Evolutionary conservation across 2,329 filamentous ascomycete genomes (phyloP).

Genomic region (Neonectria neomacrospora): DNA sequence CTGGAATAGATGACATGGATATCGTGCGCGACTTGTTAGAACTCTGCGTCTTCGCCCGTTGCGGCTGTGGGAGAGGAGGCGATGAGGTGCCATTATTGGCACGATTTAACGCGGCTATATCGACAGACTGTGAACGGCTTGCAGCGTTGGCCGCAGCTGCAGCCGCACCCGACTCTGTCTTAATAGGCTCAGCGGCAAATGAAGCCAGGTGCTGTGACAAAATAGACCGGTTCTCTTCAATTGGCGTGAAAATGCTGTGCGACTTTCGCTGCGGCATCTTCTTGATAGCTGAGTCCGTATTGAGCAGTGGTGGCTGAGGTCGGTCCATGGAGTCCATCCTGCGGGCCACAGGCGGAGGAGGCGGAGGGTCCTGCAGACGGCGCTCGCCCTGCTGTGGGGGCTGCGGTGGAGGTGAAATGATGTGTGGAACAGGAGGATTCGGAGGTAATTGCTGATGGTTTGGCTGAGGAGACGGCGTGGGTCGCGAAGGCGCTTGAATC

Average conservation of each 20-base stretch:
- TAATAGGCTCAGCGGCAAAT: conserved; percentile 65
- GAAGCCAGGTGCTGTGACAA: conserved; percentile 83
- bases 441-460: conserved; percentile 62
- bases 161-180: conserved; percentile 50
- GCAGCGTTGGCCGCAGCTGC: conserved; percentile 43
- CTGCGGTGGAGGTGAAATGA: conserved; percentile 64
- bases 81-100: conserved; percentile 61
- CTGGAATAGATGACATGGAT: conserved; percentile 72
- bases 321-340: conserved; percentile 61
- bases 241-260: conserved; percentile 96
- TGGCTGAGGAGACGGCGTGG: conserved; percentile 69
- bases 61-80: conserved; percentile 63
- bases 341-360: conserved; percentile 62
- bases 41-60: conserved; percentile 60
- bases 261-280: conserved; percentile 80
- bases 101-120: conserved; percentile 67
- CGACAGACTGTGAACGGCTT: conserved; percentile 71
- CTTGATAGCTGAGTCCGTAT: conserved; percentile 65
- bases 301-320: conserved; percentile 59
- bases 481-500: conserved; percentile 57
- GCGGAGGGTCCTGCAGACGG: conserved; percentile 63
- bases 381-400: conserved; percentile 50
- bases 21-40: conserved; percentile 59
- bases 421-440: conserved; percentile 59
- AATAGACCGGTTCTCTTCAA: conserved; percentile 91